phyloP scores from a whole-genome alignment of 148 eudicot species.

The Dianthus caryophyllus region DNA sequence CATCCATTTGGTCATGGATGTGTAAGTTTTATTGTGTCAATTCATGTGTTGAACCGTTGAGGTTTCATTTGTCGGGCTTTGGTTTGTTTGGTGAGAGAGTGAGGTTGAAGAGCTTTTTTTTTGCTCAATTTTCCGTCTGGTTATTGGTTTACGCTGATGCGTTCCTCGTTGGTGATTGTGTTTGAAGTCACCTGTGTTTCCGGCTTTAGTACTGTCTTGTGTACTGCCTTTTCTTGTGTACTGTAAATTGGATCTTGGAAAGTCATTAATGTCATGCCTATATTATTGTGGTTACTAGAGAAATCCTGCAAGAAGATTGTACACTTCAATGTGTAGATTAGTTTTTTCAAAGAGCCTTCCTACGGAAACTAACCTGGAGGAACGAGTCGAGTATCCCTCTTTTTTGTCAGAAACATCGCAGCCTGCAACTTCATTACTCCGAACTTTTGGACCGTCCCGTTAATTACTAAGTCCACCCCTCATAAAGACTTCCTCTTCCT shows the following conservation, averaged over 20 bases:
- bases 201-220: not conserved
- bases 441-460: too few species aligned
- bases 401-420: too few species aligned
- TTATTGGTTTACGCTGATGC: slow-evolving; percentile 7
- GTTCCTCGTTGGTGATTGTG: slow-evolving; percentile 7
- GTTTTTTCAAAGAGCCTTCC: too few species aligned
- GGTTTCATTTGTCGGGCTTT: slow-evolving; percentile 8
- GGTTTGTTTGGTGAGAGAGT: not conserved
- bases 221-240: slow-evolving; percentile 13
- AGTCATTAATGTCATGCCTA: not conserved
- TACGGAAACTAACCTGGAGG: too few species aligned
- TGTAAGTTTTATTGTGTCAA: not conserved
- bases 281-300: not conserved
- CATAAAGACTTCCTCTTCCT: too few species aligned
- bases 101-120: slow-evolving; percentile 1
- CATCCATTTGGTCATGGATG: not conserved
- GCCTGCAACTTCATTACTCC: too few species aligned
- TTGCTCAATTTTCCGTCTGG: not conserved
- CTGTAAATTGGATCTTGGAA: slow-evolving; percentile 10
- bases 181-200: not conserved
- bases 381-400: too few species aligned
- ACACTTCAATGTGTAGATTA: not conserved
- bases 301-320: slow-evolving; percentile 1
- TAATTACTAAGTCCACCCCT: too few species aligned
- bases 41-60: not conserved